Conservation (phyloP, 192 early-diverging fungal species). For the Umbelopsis isabellina region DNA sequence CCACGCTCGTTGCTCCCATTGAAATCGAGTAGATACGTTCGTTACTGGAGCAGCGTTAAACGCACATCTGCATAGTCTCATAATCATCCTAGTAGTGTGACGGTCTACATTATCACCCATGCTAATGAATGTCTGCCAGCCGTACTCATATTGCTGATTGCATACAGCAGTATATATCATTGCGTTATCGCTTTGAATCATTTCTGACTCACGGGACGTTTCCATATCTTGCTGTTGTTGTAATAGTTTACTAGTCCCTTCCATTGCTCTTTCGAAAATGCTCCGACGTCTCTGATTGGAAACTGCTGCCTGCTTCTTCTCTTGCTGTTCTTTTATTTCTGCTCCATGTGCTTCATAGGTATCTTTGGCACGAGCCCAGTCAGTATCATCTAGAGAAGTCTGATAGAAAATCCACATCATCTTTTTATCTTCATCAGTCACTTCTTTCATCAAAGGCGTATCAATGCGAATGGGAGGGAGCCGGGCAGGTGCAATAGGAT, state of each 20-base stretch:
- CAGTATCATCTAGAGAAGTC: conserved; percentile 8
- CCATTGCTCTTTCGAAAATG: conserved; percentile 8
- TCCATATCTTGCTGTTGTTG: conserved; percentile 2
- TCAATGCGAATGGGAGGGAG: conserved; percentile 20
- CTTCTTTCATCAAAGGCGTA: conserved; percentile 27
- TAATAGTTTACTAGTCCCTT: not conserved
- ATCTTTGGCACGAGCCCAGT: conserved; percentile 17
- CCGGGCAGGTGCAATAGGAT: conserved; percentile 20
- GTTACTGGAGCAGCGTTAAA: conserved; percentile 22
- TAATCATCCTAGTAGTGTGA: conserved; percentile 21
- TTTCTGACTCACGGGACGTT: not conserved
- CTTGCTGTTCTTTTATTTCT: not conserved
- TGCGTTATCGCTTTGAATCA: conserved; percentile 24
- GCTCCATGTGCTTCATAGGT: conserved; percentile 1
- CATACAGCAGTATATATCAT: conserved; percentile 26
- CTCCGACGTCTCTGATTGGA: not conserved
- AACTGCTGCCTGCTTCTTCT: not conserved
- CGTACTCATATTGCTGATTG: conserved; percentile 29
- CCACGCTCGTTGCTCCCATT: conserved; percentile 30
- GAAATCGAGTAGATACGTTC: conserved; percentile 17
- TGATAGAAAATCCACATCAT: conserved; percentile 30
- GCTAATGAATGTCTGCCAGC: conserved; percentile 24
- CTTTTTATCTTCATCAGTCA: conserved; percentile 24
- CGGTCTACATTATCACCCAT: conserved; percentile 24
- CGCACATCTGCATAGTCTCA: conserved; percentile 29